Conservation (phyloP, 768 basidiomycete genomes). For the Panellus pusillus region DNA sequence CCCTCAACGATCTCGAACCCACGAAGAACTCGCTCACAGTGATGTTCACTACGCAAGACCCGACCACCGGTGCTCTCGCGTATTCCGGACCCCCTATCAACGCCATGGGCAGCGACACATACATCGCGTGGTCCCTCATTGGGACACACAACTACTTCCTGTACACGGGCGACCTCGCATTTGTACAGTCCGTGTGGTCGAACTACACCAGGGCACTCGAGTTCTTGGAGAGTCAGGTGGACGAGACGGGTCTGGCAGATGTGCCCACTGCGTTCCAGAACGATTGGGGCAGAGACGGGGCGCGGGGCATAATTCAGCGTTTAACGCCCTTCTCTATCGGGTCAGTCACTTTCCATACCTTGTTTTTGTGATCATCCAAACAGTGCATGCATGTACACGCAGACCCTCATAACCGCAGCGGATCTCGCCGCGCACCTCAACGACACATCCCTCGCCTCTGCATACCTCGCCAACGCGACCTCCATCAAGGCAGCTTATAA, state of each 20-base stretch:
- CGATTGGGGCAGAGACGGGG: constrained; percentile 52
- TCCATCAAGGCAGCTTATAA: constrained; percentile 43
- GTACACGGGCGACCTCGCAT: constrained; percentile 48
- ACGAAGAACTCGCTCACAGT: constrained; percentile 49
- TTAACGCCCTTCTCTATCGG: constrained; percentile 46
- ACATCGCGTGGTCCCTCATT: constrained; percentile 53
- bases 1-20: constrained; percentile 34
- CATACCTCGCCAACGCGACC: constrained; percentile 35
- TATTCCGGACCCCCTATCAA: constrained; percentile 44
- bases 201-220: constrained; percentile 41
- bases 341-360: constrained; percentile 24
- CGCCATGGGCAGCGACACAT: constrained; percentile 41
- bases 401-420: constrained; percentile 36
- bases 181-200: constrained; percentile 42
- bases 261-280: constrained; percentile 41
- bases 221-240: constrained; percentile 44
- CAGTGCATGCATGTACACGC: too few species aligned
- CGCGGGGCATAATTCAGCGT: constrained; percentile 47
- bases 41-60: constrained; percentile 49
- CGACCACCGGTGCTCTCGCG: constrained; percentile 43
- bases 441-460: constrained; percentile 22
- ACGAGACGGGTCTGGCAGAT: constrained; percentile 38
- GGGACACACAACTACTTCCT: constrained; percentile 41
- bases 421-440: constrained; percentile 35
- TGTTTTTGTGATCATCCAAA: not conserved